These are phyloP conservation scores for Cyberlindnera saturnus DNA, from an alignment of 805 yeast species.

Conservation along the genomic window DNA sequence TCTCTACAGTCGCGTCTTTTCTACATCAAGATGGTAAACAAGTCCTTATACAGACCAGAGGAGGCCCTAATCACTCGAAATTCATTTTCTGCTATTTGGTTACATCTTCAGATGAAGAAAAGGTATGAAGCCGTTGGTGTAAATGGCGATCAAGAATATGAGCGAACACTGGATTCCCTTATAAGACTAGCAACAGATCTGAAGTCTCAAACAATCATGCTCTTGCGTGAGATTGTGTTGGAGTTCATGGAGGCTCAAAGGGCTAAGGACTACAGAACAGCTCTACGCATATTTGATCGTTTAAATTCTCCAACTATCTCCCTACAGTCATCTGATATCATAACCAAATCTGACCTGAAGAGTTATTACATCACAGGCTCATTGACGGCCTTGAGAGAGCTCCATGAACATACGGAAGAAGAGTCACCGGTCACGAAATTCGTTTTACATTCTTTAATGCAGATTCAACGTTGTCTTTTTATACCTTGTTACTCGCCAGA, in stretches of 20 bases:
- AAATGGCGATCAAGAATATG: slow-evolving; percentile 1
- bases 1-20: slow-evolving; percentile 7
- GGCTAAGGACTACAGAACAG: slow-evolving; percentile 3
- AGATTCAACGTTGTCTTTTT: slow-evolving; percentile 10
- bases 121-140: slow-evolving; percentile 3
- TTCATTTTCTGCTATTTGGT: slow-evolving; percentile 12
- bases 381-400: slow-evolving; percentile 9
- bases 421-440: slow-evolving; percentile 15
- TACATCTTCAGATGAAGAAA: slow-evolving; percentile 12
- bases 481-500: slow-evolving; percentile 15
- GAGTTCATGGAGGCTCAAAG: slow-evolving; percentile 10
- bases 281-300: slow-evolving; percentile 1
- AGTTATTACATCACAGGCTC: slow-evolving; percentile 17
- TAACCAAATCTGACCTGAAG: slow-evolving; percentile 5
- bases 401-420: slow-evolving; percentile 9
- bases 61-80: slow-evolving; percentile 7
- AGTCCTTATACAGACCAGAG: slow-evolving; percentile 5
- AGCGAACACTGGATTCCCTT: slow-evolving; percentile 2
- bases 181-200: not conserved
- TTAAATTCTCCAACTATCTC: slow-evolving; percentile 10
- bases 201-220: slow-evolving; percentile 6
- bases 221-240: slow-evolving; percentile 8
- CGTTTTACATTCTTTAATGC: slow-evolving; percentile 3
- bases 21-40: slow-evolving; percentile 6
- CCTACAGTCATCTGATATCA: slow-evolving; percentile 14